Base-by-base conservation (phyloP, 352 stramenopile species). In the Pythium brassicae region DNA sequence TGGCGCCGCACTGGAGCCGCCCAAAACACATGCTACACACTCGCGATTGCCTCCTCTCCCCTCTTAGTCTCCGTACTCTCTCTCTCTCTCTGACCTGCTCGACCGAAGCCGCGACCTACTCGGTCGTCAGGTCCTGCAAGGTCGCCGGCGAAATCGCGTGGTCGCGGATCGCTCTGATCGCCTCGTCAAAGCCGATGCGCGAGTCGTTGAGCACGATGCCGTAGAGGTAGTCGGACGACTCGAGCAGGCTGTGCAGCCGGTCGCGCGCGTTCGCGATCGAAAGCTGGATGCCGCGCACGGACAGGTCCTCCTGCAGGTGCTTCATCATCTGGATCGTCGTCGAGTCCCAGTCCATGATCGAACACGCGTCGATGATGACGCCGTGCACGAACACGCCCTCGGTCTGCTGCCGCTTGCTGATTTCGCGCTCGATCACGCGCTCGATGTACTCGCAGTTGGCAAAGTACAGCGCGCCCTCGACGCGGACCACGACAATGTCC, bases 321-420 rank as follows among this genome's bases (percentile, higher is more conserved):
- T 93, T 90, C 75, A 93, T 89, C 78, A 90, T 89, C 57, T 93
- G 83, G 42, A 93, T 89, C 19, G 83, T 90, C 0, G 83, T 93
- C 12, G 78, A 87, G 59, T 93, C 83, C 74, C 82, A 89, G 48
- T 93, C 83, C 76, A 90, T 90, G 53, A 91, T 84, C 47, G 72
- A 91, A 23, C 71, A 69, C 29, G 81, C 80, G 50, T 93, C 83
- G 46, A 92, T 87, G 8, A 86, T 68, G 35, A 89, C 76, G 34
- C 79, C 79, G 37, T 66, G 66, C 37, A 87, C 74, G 32, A 44
- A 54, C 27, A 81, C 71, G 27, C 61, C 68, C 23, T 76, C 66
- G 0, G 61, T 78, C 23, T 76, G 57, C 35, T 82, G 54, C 9
- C 72, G 69, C 53, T 72, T 67, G 32, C 43, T 61, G 51, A 83